These are phyloP conservation scores for Boletales sp. DNA, from an alignment of 768 basidiomycete genomes.

Conservation along the genomic window DNA sequence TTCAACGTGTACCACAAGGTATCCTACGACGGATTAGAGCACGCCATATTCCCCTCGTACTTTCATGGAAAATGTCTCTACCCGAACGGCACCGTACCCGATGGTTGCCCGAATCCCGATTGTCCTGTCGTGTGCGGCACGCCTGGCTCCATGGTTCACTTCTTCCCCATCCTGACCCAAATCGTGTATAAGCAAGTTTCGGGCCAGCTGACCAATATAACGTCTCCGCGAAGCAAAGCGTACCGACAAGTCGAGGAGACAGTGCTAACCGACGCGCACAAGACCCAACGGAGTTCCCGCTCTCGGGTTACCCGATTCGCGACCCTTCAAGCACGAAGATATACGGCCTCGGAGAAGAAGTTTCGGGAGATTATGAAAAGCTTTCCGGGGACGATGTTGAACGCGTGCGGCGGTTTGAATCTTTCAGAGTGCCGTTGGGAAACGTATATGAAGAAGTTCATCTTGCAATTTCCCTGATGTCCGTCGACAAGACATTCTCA, in stretches of 20 bases:
- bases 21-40: constrained; percentile 43
- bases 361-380: constrained; percentile 34
- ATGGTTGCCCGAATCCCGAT: constrained; percentile 75
- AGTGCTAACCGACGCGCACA: constrained; percentile 36
- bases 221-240: constrained; percentile 36
- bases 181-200: constrained; percentile 48
- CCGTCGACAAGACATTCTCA: neutral
- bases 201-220: constrained; percentile 32
- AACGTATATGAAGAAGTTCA: constrained; percentile 53
- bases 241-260: constrained; percentile 42
- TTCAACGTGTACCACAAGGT: constrained; percentile 41
- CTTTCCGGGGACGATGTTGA: constrained; percentile 29
- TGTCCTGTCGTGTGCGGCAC: constrained; percentile 79
- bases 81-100: constrained; percentile 51
- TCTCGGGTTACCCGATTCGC: constrained; percentile 8
- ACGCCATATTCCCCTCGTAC: constrained; percentile 61
- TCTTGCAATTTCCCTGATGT: constrained; percentile 58
- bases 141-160: constrained; percentile 76
- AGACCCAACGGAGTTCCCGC: constrained; percentile 7
- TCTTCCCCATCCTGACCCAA: constrained; percentile 45
- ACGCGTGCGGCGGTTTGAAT: constrained; percentile 45
- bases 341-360: constrained; percentile 15
- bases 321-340: constrained; percentile 16
- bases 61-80: constrained; percentile 76
- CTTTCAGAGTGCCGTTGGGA: constrained; percentile 61